A percentile compares a stretch with the other conserved stretches of the same genome.
phyloP scores from a whole-genome alignment of 139 green algal genomes.

The Parachlorella kessleri region DNA sequence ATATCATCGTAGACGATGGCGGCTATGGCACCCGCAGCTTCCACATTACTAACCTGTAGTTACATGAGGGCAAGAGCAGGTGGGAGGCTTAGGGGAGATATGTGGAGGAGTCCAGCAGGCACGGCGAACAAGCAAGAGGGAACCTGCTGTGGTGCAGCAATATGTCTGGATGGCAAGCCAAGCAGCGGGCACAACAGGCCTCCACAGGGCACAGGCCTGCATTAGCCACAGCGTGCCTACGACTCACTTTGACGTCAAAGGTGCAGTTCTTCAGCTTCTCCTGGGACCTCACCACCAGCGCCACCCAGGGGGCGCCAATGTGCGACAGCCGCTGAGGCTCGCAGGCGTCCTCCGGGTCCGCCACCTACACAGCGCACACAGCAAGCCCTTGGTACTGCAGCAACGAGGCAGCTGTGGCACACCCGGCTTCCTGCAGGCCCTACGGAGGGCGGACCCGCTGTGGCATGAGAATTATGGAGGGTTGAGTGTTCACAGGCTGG shows the following conservation, averaged over 20 bases:
- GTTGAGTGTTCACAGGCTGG: background rate
- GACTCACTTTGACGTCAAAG: constrained; percentile 81
- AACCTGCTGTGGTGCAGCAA: too few relatives aligned
- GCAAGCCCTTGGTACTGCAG: too few relatives aligned
- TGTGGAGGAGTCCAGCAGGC: too few relatives aligned
- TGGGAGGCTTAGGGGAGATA: too few relatives aligned
- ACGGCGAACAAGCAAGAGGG: too few relatives aligned
- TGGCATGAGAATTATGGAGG: background rate
- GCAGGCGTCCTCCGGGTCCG: constrained; percentile 72
- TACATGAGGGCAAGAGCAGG: too few relatives aligned
- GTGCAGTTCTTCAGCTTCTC: constrained; percentile 62
- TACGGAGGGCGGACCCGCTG: too few relatives aligned
- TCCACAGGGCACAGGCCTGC: background rate
- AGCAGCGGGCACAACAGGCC: background rate
- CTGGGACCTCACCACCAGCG: constrained; percentile 69
- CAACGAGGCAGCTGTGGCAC: too few relatives aligned
- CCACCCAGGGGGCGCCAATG: constrained; percentile 57
- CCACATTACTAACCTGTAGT: constrained; percentile 67
- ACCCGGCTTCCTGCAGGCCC: too few relatives aligned
- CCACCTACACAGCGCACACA: too few relatives aligned
- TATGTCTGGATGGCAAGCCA: too few relatives aligned
- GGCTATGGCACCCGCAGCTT: constrained; percentile 68
- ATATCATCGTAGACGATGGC: constrained; percentile 82
- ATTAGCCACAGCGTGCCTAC: background rate
- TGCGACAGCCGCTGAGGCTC: constrained; percentile 41